These are phyloP conservation scores for Serendipita sp. DNA, from an alignment of 768 basidiomycete species.

Conservation along the genomic window DNA sequence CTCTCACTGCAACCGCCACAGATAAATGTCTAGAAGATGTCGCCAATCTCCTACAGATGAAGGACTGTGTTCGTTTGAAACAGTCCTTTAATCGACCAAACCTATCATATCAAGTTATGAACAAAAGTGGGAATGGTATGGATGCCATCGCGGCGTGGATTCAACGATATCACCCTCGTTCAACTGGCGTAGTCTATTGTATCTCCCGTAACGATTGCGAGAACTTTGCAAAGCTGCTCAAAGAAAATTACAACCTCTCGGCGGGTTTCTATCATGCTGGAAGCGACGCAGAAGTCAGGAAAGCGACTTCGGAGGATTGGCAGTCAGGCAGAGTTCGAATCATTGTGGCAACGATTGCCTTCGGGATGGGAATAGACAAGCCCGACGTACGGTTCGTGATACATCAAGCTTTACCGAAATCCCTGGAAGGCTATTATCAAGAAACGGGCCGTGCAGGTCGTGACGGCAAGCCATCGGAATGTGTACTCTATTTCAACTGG, in stretches of 20 bases:
- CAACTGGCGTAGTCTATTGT: slow-evolving; percentile 81
- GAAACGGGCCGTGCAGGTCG: slow-evolving; percentile 95
- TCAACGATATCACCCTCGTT: slow-evolving; percentile 31
- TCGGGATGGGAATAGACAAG: slow-evolving; percentile 70
- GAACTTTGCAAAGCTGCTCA: slow-evolving; percentile 52
- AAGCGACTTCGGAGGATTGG: slow-evolving; percentile 53
- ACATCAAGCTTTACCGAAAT: slow-evolving; percentile 67
- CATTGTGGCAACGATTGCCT: slow-evolving; percentile 90
- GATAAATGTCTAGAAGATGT: slow-evolving; percentile 64
- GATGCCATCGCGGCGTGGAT: slow-evolving; percentile 52
- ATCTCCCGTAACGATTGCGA: slow-evolving; percentile 59
- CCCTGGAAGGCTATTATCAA: slow-evolving; percentile 84
- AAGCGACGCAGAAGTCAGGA: slow-evolving; percentile 46
- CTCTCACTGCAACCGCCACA: slow-evolving; percentile 90
- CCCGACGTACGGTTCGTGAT: slow-evolving; percentile 73
- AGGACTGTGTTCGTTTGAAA: slow-evolving; percentile 38
- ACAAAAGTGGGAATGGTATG: slow-evolving; percentile 32
- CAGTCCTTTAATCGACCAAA: slow-evolving; percentile 95
- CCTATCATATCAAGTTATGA: slow-evolving; percentile 52
- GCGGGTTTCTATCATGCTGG: slow-evolving; percentile 80
- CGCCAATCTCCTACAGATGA: slow-evolving; percentile 47
- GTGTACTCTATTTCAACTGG: slow-evolving; percentile 61
- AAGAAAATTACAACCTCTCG: slow-evolving; percentile 36
- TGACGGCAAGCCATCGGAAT: slow-evolving; percentile 70
- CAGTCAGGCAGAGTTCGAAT: slow-evolving; percentile 51